Percentiles rank a stretch among this genome's conserved stretches.
phyloP scores from a whole-genome alignment of 106 monocot genomes.

The Apostasia shenzhenica region DNA sequence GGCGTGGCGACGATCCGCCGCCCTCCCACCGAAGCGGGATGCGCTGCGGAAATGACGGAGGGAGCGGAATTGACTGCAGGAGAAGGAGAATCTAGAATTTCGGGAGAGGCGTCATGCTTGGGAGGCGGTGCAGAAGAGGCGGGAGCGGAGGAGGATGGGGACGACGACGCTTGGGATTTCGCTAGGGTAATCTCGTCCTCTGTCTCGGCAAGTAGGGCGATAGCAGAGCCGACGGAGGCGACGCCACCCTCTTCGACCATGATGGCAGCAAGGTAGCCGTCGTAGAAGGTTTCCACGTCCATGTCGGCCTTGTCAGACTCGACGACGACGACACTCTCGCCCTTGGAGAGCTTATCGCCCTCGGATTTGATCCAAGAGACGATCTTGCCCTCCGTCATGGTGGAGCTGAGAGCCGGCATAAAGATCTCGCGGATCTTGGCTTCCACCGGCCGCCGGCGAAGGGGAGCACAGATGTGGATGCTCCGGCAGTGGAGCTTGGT shows the following conservation, averaged over 20 bases:
- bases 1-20: conserved; percentile 74
- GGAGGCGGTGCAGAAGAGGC: background rate
- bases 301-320: conserved; percentile 90
- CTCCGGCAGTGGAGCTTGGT: background rate
- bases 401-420: conserved; percentile 75
- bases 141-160: conserved; percentile 9
- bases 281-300: conserved; percentile 85
- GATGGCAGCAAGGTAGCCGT: conserved; percentile 64
- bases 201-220: conserved; percentile 65
- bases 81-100: conserved; percentile 6
- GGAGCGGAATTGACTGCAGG: background rate
- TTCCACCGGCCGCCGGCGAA: background rate
- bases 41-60: conserved; percentile 8
- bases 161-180: conserved; percentile 16
- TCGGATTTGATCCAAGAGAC: conserved; percentile 65
- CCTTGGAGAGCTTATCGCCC: conserved; percentile 61
- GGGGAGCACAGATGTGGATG: background rate
- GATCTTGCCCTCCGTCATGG: conserved; percentile 71
- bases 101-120: background rate
- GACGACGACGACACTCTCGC: conserved; percentile 64
- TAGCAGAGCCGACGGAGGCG: conserved; percentile 69
- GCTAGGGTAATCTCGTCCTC: conserved; percentile 52
- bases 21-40: conserved; percentile 50
- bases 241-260: conserved; percentile 39
- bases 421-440: conserved; percentile 86